A percentile compares a stretch with the other conserved stretches of the same genome.
phyloP scores from a whole-genome alignment of 495 filamentous ascomycete genomes.

The Penicillium desertorum region DNA sequence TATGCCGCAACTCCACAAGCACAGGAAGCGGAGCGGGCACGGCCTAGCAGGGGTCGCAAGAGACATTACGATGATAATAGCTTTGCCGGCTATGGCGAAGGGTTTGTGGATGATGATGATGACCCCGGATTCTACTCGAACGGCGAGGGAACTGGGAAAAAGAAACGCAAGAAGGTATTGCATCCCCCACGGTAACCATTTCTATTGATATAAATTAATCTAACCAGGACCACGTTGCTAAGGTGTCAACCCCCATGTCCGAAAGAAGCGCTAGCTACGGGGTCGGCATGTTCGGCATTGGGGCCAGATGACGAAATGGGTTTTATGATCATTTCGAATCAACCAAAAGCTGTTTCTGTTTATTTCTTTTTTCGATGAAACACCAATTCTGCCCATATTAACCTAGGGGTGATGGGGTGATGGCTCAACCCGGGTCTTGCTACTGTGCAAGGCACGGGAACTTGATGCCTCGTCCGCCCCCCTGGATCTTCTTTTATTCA shows the following conservation, averaged over 20 bases:
- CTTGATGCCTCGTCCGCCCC: constrained; percentile 17
- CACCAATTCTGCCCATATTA: constrained; percentile 8
- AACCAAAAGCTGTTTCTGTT: constrained; percentile 27
- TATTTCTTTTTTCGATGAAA: constrained; percentile 21
- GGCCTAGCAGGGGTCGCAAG: constrained; percentile 63
- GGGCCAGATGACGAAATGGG: constrained; percentile 43
- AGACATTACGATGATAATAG: constrained; percentile 66
- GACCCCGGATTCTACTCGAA: constrained; percentile 51
- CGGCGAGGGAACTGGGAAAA: constrained; percentile 46
- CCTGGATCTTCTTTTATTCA: constrained; percentile 17
- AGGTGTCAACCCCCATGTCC: constrained; percentile 45
- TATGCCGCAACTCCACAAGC: constrained; percentile 34
- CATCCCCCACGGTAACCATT: background rate
- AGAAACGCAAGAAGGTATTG: constrained; percentile 55
- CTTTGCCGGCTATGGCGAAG: constrained; percentile 69
- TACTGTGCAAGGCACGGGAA: background rate
- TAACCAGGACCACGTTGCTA: constrained; percentile 45
- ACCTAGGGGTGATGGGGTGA: constrained; percentile 10
- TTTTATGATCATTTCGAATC: constrained; percentile 14
- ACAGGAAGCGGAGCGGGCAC: constrained; percentile 43
- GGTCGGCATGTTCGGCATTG: constrained; percentile 51
- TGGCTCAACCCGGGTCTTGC: constrained; percentile 5
- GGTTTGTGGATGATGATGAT: constrained; percentile 59
- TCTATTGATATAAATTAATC: constrained; percentile 14
- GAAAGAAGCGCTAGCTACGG: constrained; percentile 49